These are phyloP conservation scores for Schizophyllum amplum DNA, from an alignment of 1,284 basidiomycete genomes.

Conservation along the genomic window DNA sequence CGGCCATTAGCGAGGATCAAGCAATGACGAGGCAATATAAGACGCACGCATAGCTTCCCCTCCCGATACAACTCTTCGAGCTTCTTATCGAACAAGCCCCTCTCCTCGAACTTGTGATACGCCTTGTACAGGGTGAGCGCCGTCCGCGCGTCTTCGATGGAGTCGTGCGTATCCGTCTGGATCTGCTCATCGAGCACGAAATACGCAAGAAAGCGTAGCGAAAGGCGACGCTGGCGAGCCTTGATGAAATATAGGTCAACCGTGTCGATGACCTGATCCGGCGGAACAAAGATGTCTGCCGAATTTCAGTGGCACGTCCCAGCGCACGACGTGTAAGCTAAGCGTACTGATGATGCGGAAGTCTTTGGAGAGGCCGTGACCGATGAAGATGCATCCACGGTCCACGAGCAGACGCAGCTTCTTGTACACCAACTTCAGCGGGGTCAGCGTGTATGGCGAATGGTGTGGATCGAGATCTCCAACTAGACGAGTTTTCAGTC, in stretches of 20 bases:
- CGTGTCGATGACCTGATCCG: conserved; percentile 93
- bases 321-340: not conserved
- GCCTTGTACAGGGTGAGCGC: conserved; percentile 85
- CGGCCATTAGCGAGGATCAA: not conserved
- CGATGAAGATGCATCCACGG: conserved; percentile 93
- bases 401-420: conserved; percentile 94
- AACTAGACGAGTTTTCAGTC: conserved; percentile 24
- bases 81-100: conserved; percentile 79
- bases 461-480: conserved; percentile 86
- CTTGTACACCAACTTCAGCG: conserved; percentile 95
- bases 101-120: conserved; percentile 71
- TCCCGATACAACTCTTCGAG: conserved; percentile 78
- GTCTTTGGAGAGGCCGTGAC: conserved; percentile 98
- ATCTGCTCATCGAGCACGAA: conserved; percentile 87
- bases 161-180: conserved; percentile 92
- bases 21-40: not conserved
- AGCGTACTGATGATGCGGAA: conserved; percentile 94
- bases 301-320: conserved; percentile 2
- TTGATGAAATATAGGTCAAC: conserved; percentile 90
- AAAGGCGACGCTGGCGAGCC: conserved; percentile 78
- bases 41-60: conserved; percentile 49
- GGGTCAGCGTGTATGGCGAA: conserved; percentile 86
- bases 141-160: conserved; percentile 91
- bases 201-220: conserved; percentile 93
- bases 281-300: conserved; percentile 91